A percentile compares a stretch with the other conserved stretches of the same genome.
Conservation (phyloP, 192 early-diverging fungal genomes). For the Coemansia asiatica region DNA sequence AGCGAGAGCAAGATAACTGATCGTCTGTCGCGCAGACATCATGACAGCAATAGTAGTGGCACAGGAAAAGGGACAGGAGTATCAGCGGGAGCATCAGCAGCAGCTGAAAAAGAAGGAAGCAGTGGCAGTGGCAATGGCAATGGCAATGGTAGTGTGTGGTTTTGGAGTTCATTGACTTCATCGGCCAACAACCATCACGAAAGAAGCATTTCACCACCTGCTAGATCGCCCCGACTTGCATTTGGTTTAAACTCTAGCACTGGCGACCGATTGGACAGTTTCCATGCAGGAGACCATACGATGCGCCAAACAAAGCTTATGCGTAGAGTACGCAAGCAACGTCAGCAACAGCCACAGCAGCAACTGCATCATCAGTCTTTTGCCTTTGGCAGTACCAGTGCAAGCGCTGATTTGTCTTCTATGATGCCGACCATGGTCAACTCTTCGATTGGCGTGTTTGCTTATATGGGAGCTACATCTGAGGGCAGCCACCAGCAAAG, state of each 20-base stretch:
- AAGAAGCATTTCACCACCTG: conserved; percentile 3
- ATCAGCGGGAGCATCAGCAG: background rate
- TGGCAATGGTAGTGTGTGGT: conserved; percentile 11
- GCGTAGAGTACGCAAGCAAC: conserved; percentile 26
- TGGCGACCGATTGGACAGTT: conserved; percentile 1
- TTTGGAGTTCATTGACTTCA: conserved; percentile 21
- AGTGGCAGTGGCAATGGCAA: background rate
- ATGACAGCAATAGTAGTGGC: background rate
- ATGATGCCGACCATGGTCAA: background rate
- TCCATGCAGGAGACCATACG: background rate
- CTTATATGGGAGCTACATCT: background rate
- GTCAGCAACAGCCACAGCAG: background rate
- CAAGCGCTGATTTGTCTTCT: conserved; percentile 6
- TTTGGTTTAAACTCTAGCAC: background rate
- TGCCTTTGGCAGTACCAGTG: background rate
- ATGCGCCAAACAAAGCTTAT: conserved; percentile 31
- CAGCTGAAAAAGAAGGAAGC: background rate
- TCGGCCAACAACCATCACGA: conserved; percentile 9
- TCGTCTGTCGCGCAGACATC: conserved; percentile 21
- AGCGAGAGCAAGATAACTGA: conserved; percentile 27
- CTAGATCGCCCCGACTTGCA: conserved; percentile 9
- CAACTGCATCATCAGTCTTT: background rate
- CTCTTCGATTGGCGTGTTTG: conserved; percentile 2
- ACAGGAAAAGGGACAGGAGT: background rate
- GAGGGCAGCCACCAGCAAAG: conserved; percentile 8